Evolutionary conservation across 192 early-diverging fungal genomes (phyloP).

Genomic region (Backusella psychrophila): DNA sequence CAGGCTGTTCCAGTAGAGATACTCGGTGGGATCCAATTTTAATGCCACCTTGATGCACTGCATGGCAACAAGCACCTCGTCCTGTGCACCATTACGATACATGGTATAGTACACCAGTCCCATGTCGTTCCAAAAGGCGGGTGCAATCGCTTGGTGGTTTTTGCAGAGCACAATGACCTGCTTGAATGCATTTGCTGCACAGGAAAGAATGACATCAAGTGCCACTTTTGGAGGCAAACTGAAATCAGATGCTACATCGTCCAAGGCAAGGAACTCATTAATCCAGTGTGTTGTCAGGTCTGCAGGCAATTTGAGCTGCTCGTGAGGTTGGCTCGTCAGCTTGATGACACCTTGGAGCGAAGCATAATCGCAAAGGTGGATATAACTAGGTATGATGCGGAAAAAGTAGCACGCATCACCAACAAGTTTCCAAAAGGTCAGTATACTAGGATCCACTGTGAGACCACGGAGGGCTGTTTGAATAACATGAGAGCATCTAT

Average conservation of each 20-base stretch:
- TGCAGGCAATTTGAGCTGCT: constrained; percentile 35
- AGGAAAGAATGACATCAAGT: constrained; percentile 42
- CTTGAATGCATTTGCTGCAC: constrained; percentile 52
- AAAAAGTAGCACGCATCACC: constrained; percentile 54
- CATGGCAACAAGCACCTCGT: constrained; percentile 29
- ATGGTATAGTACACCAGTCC: constrained; percentile 46
- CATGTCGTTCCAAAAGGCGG: constrained; percentile 54
- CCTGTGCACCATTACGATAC: constrained; percentile 20
- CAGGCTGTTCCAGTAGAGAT: constrained; percentile 68
- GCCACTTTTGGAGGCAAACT: constrained; percentile 28
- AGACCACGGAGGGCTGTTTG: constrained; percentile 25
- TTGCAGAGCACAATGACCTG: constrained; percentile 44
- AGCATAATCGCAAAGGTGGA: constrained; percentile 35
- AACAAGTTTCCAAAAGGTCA: constrained; percentile 62
- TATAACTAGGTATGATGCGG: constrained; percentile 45
- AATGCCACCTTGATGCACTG: constrained; percentile 57
- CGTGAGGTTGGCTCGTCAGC: constrained; percentile 30
- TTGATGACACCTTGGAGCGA: constrained; percentile 24
- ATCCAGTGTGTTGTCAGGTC: constrained; percentile 23
- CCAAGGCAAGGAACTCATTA: constrained; percentile 14
- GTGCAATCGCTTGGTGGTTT: constrained; percentile 34
- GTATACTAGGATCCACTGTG: constrained; percentile 24
- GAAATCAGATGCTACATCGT: constrained; percentile 24
- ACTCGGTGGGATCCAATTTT: constrained; percentile 56
- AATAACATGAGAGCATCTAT: constrained; percentile 50